Evolutionary conservation across 192 early-diverging fungal genomes (phyloP), one percentile per base, ranked within the genome.

Genomic region (Dissophora globulifera): DNA sequence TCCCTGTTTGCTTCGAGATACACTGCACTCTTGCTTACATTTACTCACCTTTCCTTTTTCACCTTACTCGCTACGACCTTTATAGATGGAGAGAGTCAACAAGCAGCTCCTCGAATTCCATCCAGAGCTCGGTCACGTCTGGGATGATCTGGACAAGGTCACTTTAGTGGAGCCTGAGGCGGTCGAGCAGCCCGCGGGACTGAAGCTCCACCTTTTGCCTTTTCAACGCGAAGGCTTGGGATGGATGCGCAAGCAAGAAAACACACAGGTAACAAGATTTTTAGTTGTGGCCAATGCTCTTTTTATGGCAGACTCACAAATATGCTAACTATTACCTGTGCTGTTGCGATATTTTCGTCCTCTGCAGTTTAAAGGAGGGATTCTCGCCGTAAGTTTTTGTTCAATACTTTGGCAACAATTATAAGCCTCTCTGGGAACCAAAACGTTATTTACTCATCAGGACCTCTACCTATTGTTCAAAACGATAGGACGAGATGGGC

Each of bases 401-500:
- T 7, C 4, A 25, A 55, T n/a, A n/a, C n/a, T n/a, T n/a, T n/a
- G n/a, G n/a, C n/a, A n/a, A n/a, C n/a, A n/a, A n/a, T n/a, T n/a
- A n/a, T n/a, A n/a, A n/a, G n/a, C n/a, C n/a, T n/a, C n/a, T n/a
- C n/a, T n/a, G n/a, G n/a, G n/a, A n/a, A n/a, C n/a, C n/a, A n/a
- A n/a, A n/a, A n/a, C n/a, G n/a, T n/a, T n/a, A n/a, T n/a, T n/a
- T n/a, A n/a, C n/a, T n/a, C n/a, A n/a, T n/a, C n/a, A n/a, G n/a
- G n/a, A n/a, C n/a, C n/a, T n/a, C n/a, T n/a, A n/a, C n/a, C n/a
- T n/a, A n/a, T n/a, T n/a, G n/a, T n/a, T n/a, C n/a, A n/a, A n/a
- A n/a, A n/a, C n/a, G n/a, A n/a, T 76, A 85, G 84, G 92, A 94
- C 80, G 92, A 95, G 58, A 97, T 96, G 94, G 94, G 94, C 23